Base-by-base conservation (phyloP, 1,284 basidiomycete species). In the Naganishia sp. region DNA sequence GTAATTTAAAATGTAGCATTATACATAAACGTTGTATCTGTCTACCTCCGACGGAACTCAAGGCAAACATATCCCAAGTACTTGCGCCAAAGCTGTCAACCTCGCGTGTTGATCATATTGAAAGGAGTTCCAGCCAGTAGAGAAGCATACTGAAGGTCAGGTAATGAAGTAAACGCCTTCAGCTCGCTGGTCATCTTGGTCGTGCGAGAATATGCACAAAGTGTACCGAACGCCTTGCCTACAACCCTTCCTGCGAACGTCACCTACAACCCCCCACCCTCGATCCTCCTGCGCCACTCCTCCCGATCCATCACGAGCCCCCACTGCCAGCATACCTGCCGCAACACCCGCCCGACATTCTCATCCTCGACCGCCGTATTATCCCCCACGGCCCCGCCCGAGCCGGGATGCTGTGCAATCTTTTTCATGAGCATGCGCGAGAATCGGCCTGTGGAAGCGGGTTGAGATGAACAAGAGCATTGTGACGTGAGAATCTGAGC, bases 361-460 rank as follows among this genome's bases (percentile, higher is more conserved):
- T 76, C 74, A 49, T 78, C 74, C 15, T 58, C 71, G 15, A 71
- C 71, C 1, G 57, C 52, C 28, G 53, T 49, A 39, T 63, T 69
- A 1, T 25, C 46, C 25, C 35, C 49, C n/a, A 42, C 45, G n/a
- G 35, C 71, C 54, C 79, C 82, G 7, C 74, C 75, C 0, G 74
- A 72, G 11, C 71, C 61, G 10, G 68, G 65, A 23, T 49, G 68
- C 6, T 73, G 71, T 3, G 71, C 73, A 18, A 83, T 72, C 63
- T 81, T 80, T 65, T 79, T 78, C 25, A 81, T 74, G 28, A 82
- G 67, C 1, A 74, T 71, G 47, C 77, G 75, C 54, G 81, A 79
- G 72, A 83, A 83, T 2, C 81, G 67, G 0, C 81, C 56, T 58
- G n/a, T n/a, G n/a, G n/a, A n/a, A n/a, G n/a, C n/a, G n/a, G n/a